A percentile compares a stretch with the other conserved stretches of the same genome.
Conservation (phyloP, 495 filamentous ascomycete species). For the Melanomma pulvis-pyrius region DNA sequence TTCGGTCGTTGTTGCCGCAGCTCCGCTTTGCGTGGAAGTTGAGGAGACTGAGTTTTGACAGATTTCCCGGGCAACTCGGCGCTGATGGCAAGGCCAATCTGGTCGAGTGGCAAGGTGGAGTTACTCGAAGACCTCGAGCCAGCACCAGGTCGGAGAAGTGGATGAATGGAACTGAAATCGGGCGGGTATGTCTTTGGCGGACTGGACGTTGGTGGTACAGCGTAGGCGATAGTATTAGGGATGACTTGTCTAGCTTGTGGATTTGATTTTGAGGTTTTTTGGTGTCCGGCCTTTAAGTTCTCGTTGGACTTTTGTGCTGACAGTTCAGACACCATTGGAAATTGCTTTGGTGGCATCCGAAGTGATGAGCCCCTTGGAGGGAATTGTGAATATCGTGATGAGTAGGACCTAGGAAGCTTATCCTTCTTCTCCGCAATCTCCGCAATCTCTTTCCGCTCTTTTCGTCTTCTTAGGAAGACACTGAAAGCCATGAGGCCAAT, state of each 20-base stretch:
- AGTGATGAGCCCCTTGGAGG: neutral
- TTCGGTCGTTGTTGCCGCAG: constrained; percentile 12
- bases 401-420: neutral
- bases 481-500: constrained; percentile 37
- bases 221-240: constrained; percentile 3
- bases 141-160: constrained; percentile 15
- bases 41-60: neutral
- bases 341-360: constrained; percentile 1
- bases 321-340: neutral
- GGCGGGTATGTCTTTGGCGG: neutral
- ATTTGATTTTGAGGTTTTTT: neutral
- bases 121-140: constrained; percentile 3
- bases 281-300: neutral
- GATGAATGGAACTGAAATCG: constrained; percentile 18
- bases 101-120: constrained; percentile 23
- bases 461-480: constrained; percentile 32
- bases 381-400: constrained; percentile 11
- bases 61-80: constrained; percentile 29
- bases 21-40: neutral
- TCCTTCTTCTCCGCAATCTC: constrained; percentile 12
- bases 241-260: neutral
- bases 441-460: constrained; percentile 15
- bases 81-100: constrained; percentile 37
- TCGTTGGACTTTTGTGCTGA: neutral
- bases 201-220: neutral